These are phyloP conservation scores for Medicago lupulina DNA, from an alignment of 306 rosid genomes.

Conservation along the genomic window DNA sequence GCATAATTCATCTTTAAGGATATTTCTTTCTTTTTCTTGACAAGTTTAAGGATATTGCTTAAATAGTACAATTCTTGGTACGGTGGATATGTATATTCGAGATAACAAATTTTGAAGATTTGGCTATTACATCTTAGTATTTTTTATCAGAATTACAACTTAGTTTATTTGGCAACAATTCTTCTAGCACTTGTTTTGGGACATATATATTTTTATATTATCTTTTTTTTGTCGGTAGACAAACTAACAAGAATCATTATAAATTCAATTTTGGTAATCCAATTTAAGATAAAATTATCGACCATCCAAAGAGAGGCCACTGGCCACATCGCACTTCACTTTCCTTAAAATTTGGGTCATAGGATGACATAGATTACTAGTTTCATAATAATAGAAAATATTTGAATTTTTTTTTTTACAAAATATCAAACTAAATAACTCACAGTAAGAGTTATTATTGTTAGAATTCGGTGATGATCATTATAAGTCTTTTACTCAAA, in stretches of 20 bases:
- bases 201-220: too few relatives aligned
- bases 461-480: too few relatives aligned
- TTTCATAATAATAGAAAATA: too few relatives aligned
- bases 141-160: neutral
- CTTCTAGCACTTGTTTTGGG: slow-evolving; percentile 25
- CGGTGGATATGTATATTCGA: slow-evolving; percentile 35
- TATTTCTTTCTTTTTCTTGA: slow-evolving; percentile 42
- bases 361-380: neutral
- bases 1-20: slow-evolving; percentile 46
- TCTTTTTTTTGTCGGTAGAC: too few relatives aligned
- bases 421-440: neutral
- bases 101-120: slow-evolving; percentile 26
- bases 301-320: slow-evolving; percentile 1
- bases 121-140: neutral
- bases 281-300: neutral
- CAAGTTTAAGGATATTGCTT: slow-evolving; percentile 50
- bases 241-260: too few relatives aligned
- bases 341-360: neutral
- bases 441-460: too few relatives aligned
- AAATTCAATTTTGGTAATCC: slow-evolving; percentile 1
- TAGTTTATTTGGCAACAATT: slow-evolving; percentile 13
- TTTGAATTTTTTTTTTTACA: neutral
- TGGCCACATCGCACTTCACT: neutral
- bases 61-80: slow-evolving; percentile 49
- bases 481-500: too few relatives aligned